Conservation (phyloP, 805 yeast genomes). For the Pichia rugopelliculosa region DNA sequence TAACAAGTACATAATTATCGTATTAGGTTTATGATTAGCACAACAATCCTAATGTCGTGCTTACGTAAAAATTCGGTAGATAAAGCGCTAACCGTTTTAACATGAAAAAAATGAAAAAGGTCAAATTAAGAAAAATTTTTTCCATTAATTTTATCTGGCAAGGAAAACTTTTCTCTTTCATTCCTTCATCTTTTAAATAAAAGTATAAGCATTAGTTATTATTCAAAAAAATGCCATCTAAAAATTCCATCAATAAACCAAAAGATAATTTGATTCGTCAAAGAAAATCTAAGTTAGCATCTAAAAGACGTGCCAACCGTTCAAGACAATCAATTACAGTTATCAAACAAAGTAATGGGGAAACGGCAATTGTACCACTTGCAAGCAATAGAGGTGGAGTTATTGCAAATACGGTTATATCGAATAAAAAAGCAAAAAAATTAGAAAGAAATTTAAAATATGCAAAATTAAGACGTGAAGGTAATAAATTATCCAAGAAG, state of each 20-base stretch:
- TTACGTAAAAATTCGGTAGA: neutral
- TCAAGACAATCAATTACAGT: slow-evolving; percentile 6
- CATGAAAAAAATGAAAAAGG: neutral
- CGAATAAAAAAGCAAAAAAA: slow-evolving; percentile 73
- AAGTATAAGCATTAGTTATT: neutral
- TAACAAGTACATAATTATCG: no score
- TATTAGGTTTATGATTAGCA: no score
- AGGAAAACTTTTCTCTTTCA: neutral
- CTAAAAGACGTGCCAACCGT: slow-evolving; percentile 48
- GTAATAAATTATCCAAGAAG: slow-evolving; percentile 28
- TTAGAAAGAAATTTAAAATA: slow-evolving; percentile 74
- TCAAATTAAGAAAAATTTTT: neutral
- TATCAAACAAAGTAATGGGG: slow-evolving; percentile 10
- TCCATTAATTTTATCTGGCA: no score
- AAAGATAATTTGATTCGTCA: slow-evolving; percentile 48
- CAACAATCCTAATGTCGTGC: neutral
- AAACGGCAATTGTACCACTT: slow-evolving; percentile 37
- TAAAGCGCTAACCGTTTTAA: no score
- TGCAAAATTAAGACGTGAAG: slow-evolving; percentile 42
- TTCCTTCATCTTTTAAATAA: neutral
- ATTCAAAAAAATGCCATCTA: slow-evolving; percentile 58
- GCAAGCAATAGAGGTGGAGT: slow-evolving; percentile 26
- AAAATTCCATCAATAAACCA: slow-evolving; percentile 76
- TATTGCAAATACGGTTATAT: slow-evolving; percentile 52
- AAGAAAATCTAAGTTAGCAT: slow-evolving; percentile 36